Evolutionary conservation across 371 early-diverging fungal species (phyloP).

Genomic region (Mortierella sp.): DNA sequence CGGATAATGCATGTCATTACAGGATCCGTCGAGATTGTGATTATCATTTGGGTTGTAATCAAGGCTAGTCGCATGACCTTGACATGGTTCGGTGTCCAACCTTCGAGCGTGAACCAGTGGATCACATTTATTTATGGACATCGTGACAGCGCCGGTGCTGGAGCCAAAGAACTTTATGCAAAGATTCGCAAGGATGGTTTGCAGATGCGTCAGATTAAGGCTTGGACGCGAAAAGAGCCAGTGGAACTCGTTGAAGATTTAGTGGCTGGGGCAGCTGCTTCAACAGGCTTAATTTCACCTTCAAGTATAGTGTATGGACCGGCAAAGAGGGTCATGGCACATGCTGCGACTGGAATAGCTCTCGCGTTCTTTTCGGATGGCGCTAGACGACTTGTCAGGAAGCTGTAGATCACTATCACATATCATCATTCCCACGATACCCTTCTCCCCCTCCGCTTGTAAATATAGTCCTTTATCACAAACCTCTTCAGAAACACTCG

Average conservation of each 20-base stretch:
- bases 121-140: constrained; percentile 39
- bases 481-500: neutral
- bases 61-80: constrained; percentile 29
- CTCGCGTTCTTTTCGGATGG: constrained; percentile 43
- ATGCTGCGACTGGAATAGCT: constrained; percentile 38
- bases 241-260: constrained; percentile 33
- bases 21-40: constrained; percentile 47
- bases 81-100: constrained; percentile 35
- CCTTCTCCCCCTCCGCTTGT: constrained; percentile 1
- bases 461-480: neutral
- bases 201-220: constrained; percentile 30
- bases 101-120: constrained; percentile 24
- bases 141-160: constrained; percentile 18
- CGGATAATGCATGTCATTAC: constrained; percentile 51
- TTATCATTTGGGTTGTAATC: constrained; percentile 44
- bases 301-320: constrained; percentile 46
- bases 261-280: constrained; percentile 24
- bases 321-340: constrained; percentile 34
- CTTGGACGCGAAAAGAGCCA: constrained; percentile 25
- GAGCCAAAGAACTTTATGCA: constrained; percentile 38
- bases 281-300: constrained; percentile 27
- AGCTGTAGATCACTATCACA: constrained; percentile 10
- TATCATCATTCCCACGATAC: neutral
- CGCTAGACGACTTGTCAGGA: constrained; percentile 34
- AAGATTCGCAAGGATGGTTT: constrained; percentile 41